Base-by-base conservation (phyloP, 1,284 basidiomycete species). In the Boletus semigastroideus region DNA sequence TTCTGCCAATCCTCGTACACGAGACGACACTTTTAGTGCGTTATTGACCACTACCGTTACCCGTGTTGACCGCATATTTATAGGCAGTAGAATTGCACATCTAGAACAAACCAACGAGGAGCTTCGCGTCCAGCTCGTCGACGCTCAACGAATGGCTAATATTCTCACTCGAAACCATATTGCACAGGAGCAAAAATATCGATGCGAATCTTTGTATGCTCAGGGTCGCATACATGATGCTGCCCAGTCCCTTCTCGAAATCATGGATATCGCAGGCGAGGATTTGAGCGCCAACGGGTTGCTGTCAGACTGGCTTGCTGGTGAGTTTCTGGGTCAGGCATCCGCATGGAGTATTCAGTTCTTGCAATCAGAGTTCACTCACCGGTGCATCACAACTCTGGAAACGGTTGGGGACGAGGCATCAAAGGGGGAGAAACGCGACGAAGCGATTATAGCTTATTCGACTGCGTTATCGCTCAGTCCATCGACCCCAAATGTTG, bases 21-120 rank as follows among this genome's bases (percentile, higher is more conserved):
- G n/a, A n/a, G n/a, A n/a, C 1, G 14, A 34, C 4, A 22, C 34
- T 4, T 36, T 33, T 39, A 13, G 28, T 28, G 30, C 34, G 40
- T 52, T n/a, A n/a, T n/a, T n/a, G n/a, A 17, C 3, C 34, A 42
- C 41, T 16, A 13, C 7, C 11, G 8, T 8, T 3, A 5, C 20
- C 17, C n/a, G n/a, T n/a, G n/a, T 2, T 9, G 20, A 11, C 5
- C 3, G n/a, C 14, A 4, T 5, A 1, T 1, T 10, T n/a, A 12
- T n/a, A 52, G 49, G 13, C 2, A 17, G 1, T 8, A 17, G 5
- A 28, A 28, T 45, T 7, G 2, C 16, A 2, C 6, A 12, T n/a
- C 42, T 46, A 9, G 25, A 48, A 11, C 1, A 22, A 27, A 46
- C 13, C 4, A 13, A 30, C 5, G 22, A 5, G 5, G 10, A 25